Conservation (phyloP, 2,329 filamentous ascomycete species). For the Eutypa lata region DNA sequence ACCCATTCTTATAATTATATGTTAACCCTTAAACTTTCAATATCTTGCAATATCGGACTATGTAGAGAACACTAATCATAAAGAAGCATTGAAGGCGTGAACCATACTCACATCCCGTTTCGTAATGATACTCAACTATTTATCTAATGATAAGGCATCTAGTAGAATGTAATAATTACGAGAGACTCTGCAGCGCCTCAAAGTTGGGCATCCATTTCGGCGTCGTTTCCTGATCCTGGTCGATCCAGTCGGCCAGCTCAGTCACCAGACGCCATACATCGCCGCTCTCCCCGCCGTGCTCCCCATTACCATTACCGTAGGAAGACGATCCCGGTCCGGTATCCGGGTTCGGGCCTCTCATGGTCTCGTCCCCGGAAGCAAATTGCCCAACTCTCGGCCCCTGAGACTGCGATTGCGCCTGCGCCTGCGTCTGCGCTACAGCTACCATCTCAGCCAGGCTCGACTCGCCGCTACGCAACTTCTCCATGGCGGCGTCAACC, state of each 20-base stretch:
- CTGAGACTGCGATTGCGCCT: conserved; percentile 4
- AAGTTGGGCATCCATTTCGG: conserved; percentile 30
- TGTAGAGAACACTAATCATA: too few relatives aligned
- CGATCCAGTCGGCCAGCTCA: conserved; percentile 28
- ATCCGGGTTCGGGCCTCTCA: background rate
- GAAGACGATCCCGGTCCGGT: too few relatives aligned
- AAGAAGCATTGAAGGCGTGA: too few relatives aligned
- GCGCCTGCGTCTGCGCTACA: conserved; percentile 20
- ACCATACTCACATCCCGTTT: too few relatives aligned
- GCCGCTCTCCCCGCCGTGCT: conserved; percentile 8
- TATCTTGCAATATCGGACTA: too few relatives aligned
- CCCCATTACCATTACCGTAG: too few relatives aligned
- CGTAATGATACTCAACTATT: too few relatives aligned
- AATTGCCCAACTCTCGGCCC: background rate
- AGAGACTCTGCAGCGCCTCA: conserved; percentile 25
- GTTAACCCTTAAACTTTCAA: too few relatives aligned
- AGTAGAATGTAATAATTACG: too few relatives aligned
- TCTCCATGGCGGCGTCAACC: conserved; percentile 44
- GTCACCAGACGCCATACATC: conserved; percentile 26
- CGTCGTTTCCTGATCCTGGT: conserved; percentile 22
- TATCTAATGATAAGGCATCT: too few relatives aligned
- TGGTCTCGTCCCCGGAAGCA: background rate
- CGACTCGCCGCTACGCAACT: conserved; percentile 31
- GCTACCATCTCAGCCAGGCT: conserved; percentile 38
- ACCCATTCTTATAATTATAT: too few relatives aligned